These are phyloP conservation scores for Candida freyschussii DNA, from an alignment of 1,139 yeast genomes.

Conservation along the genomic window DNA sequence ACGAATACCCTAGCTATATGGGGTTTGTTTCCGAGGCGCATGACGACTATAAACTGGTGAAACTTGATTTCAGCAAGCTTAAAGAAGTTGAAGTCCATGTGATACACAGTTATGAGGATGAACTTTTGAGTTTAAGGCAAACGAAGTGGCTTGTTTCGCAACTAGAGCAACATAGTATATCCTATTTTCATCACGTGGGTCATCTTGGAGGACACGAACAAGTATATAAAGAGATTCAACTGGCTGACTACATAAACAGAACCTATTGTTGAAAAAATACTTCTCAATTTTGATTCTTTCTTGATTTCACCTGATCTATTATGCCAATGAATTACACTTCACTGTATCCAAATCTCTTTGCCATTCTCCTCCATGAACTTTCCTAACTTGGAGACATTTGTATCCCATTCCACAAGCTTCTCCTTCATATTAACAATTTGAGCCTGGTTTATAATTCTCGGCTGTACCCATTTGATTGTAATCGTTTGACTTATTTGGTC, in stretches of 20 bases:
- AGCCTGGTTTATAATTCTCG: slow-evolving; percentile 77
- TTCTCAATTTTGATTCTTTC: not conserved
- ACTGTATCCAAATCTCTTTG: slow-evolving; percentile 52
- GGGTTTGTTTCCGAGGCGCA: slow-evolving; percentile 41
- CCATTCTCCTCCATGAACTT: slow-evolving; percentile 54
- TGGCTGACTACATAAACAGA: slow-evolving; percentile 25
- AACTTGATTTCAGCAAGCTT: slow-evolving; percentile 7
- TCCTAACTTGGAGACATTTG: slow-evolving; percentile 63
- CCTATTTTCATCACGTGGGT: slow-evolving; percentile 16
- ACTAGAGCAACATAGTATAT: slow-evolving; percentile 15
- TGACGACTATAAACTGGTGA: slow-evolving; percentile 14
- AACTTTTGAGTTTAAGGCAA: slow-evolving; percentile 26
- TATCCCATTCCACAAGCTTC: slow-evolving; percentile 74
- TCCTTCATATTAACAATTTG: slow-evolving; percentile 76
- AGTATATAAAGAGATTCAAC: slow-evolving; percentile 22
- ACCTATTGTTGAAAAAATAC: slow-evolving; percentile 6
- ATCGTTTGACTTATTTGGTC: slow-evolving; percentile 81
- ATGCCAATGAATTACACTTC: not conserved
- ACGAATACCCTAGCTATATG: slow-evolving; percentile 41
- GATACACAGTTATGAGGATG: slow-evolving; percentile 30
- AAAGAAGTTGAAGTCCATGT: slow-evolving; percentile 16
- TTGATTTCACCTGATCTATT: not conserved
- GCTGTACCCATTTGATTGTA: slow-evolving; percentile 91
- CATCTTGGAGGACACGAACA: slow-evolving; percentile 29
- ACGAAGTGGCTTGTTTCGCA: slow-evolving; percentile 21